Evolutionary conservation across 1,139 yeast genomes (phyloP).

Genomic region (Kodamaea suecica): DNA sequence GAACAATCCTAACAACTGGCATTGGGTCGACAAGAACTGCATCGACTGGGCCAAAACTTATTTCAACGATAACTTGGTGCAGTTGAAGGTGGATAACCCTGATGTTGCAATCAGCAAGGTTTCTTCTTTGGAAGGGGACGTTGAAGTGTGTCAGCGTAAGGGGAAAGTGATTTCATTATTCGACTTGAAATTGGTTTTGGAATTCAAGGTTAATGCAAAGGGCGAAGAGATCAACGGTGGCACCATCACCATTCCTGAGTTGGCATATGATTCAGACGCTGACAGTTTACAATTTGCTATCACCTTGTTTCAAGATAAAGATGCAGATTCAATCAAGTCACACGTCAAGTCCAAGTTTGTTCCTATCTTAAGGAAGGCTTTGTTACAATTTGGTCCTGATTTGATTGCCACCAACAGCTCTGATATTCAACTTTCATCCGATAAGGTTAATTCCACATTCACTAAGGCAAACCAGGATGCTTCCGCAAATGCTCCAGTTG

Average conservation of each 20-base stretch:
- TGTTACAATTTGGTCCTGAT: conserved; percentile 70
- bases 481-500: conserved; percentile 12
- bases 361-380: conserved; percentile 62
- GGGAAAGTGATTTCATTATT: conserved; percentile 93
- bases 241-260: conserved; percentile 78
- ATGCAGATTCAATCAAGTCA: conserved; percentile 48
- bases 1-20: conserved; percentile 62
- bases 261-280: conserved; percentile 87
- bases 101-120: conserved; percentile 49
- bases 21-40: conserved; percentile 99
- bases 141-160: conserved; percentile 93
- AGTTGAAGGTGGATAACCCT: conserved; percentile 34
- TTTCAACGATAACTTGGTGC: conserved; percentile 58
- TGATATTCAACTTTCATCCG: conserved; percentile 75
- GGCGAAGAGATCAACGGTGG: conserved; percentile 48
- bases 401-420: conserved; percentile 73
- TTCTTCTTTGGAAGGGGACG: conserved; percentile 86
- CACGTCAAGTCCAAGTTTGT: conserved; percentile 59
- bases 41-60: conserved; percentile 84
- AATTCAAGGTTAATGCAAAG: conserved; percentile 49
- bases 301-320: conserved; percentile 56
- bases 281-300: conserved; percentile 85
- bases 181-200: conserved; percentile 68
- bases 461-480: conserved; percentile 61
- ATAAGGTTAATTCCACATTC: conserved; percentile 62